These are phyloP conservation scores for Umbelopsis vinacea DNA, from an alignment of 192 early-diverging fungal genomes.

Conservation along the genomic window DNA sequence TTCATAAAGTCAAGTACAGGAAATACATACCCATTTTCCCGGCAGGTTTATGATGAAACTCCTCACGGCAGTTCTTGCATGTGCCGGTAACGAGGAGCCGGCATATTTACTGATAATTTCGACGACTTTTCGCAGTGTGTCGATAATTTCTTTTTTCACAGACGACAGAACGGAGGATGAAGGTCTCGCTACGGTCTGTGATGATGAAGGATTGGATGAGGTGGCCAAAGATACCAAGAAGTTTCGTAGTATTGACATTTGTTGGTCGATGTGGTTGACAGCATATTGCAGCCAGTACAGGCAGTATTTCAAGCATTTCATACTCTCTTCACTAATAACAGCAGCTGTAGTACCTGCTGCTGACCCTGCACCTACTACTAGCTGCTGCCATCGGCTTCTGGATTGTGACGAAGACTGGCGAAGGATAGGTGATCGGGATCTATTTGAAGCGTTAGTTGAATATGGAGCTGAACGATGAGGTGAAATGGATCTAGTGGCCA, in stretches of 20 bases:
- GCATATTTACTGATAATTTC: constrained; percentile 88
- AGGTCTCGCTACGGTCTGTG: constrained; percentile 18
- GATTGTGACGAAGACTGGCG: constrained; percentile 18
- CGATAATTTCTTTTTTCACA: constrained; percentile 77
- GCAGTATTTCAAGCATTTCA: constrained; percentile 89
- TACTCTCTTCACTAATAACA: constrained; percentile 86
- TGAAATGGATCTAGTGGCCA: constrained; percentile 22
- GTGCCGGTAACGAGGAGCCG: constrained; percentile 79
- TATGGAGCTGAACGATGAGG: constrained; percentile 28
- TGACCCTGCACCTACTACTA: constrained; percentile 61
- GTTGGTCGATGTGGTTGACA: constrained; percentile 70
- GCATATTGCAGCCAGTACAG: constrained; percentile 89
- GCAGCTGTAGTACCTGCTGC: constrained; percentile 71
- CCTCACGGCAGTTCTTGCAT: constrained; percentile 76
- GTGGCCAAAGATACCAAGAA: constrained; percentile 52
- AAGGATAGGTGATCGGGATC: constrained; percentile 16
- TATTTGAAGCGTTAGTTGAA: constrained; percentile 7
- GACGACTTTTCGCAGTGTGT: constrained; percentile 86
- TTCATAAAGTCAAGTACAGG: not conserved
- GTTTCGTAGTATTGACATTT: constrained; percentile 63
- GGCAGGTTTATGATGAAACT: constrained; percentile 86
- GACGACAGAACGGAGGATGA: constrained; percentile 34
- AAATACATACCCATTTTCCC: constrained; percentile 63
- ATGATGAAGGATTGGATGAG: not conserved
- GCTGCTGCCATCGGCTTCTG: constrained; percentile 57